These are phyloP conservation scores for Epichloe glyceriae DNA, from an alignment of 2,329 filamentous ascomycete species.

Conservation along the genomic window DNA sequence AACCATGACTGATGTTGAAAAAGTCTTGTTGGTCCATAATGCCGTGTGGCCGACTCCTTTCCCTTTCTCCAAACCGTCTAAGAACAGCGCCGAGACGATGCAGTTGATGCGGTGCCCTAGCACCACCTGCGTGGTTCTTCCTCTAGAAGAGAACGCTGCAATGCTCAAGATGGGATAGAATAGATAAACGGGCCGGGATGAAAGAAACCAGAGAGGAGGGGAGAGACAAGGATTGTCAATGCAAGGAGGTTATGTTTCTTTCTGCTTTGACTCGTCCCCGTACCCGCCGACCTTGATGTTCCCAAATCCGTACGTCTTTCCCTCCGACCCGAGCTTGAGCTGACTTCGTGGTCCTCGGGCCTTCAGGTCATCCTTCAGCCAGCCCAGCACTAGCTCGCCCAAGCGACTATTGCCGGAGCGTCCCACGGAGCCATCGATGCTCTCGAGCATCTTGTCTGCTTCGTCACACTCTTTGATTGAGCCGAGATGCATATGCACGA, in stretches of 20 bases:
- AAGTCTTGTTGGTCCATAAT: neutral
- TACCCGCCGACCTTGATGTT: slow-evolving; percentile 43
- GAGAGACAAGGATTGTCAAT: neutral
- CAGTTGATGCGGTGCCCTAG: neutral
- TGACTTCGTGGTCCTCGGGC: slow-evolving; percentile 65
- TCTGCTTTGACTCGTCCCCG: slow-evolving; percentile 37
- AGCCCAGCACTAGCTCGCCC: slow-evolving; percentile 75
- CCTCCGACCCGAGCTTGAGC: slow-evolving; percentile 42
- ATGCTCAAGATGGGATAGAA: neutral
- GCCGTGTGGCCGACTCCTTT: neutral
- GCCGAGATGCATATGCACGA: slow-evolving; percentile 91
- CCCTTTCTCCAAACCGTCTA: neutral
- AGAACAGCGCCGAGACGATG: slow-evolving; percentile 3
- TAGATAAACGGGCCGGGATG: no score
- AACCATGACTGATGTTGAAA: neutral
- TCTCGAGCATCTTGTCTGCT: slow-evolving; percentile 54
- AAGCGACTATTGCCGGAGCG: slow-evolving; percentile 63
- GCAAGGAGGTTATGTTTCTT: slow-evolving; percentile 12
- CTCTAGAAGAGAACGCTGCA: neutral
- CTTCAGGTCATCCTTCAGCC: slow-evolving; percentile 70
- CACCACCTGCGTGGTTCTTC: neutral
- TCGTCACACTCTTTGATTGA: slow-evolving; percentile 75
- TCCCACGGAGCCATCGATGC: slow-evolving; percentile 26
- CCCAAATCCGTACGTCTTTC: slow-evolving; percentile 45
- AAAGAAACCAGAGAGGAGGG: neutral